phyloP scores from a whole-genome alignment of 805 yeast genomes.

The Sporopachydermia lactativora region DNA sequence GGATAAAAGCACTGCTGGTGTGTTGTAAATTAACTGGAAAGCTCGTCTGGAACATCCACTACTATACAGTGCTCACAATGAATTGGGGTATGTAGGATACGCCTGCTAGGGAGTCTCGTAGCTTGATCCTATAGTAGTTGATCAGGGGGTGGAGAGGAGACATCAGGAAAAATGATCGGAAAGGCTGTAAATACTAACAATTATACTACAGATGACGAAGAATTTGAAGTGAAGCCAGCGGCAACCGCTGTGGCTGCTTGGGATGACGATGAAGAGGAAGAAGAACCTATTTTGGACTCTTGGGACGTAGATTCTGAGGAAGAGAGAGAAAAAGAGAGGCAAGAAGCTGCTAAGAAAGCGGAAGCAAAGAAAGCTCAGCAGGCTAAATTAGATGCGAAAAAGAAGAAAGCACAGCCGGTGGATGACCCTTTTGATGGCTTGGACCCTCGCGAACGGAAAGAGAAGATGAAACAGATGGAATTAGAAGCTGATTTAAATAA shows the following conservation, averaged over 20 bases:
- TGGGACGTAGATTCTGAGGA: conserved; percentile 84
- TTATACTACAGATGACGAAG: conserved; percentile 81
- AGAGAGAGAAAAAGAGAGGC: conserved; percentile 32
- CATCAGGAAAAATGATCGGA: too few species aligned
- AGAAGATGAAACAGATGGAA: conserved; percentile 68
- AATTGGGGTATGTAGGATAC: too few species aligned
- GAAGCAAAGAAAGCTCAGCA: conserved; percentile 25
- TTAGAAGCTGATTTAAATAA: conserved; percentile 75
- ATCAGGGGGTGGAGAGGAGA: too few species aligned
- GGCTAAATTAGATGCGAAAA: conserved; percentile 11
- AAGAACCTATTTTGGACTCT: conserved; percentile 67
- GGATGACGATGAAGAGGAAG: conserved; percentile 69
- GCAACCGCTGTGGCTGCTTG: conserved; percentile 52
- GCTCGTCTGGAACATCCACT: too few species aligned
- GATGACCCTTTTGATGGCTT: conserved; percentile 39
- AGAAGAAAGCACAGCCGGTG: conserved; percentile 28
- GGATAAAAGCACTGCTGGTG: too few species aligned
- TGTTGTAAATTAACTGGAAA: too few species aligned
- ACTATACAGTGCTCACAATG: too few species aligned
- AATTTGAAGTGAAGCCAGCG: conserved; percentile 53
- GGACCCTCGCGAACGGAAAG: conserved; percentile 62
- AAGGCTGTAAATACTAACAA: too few species aligned
- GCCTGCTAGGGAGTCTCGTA: too few species aligned
- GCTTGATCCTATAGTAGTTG: too few species aligned
- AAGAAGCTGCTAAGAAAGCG: conserved; percentile 28